phyloP scores from a whole-genome alignment of 1,284 basidiomycete species.

The Ganoderma sinense region DNA sequence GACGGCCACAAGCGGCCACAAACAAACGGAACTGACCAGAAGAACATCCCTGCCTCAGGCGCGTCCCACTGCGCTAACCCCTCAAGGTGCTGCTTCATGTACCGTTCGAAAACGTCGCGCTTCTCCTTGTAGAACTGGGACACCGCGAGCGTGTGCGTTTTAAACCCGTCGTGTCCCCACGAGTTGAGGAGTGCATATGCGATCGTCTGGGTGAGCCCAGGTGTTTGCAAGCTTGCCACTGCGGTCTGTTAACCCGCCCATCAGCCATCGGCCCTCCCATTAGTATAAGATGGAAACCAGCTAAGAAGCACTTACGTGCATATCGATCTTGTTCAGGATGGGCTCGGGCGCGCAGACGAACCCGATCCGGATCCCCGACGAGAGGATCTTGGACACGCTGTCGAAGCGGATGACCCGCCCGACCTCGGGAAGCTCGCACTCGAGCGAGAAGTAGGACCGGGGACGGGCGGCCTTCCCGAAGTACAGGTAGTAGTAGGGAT shows the following conservation, averaged over 20 bases:
- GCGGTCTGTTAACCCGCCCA: constrained; percentile 55
- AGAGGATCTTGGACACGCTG: constrained; percentile 88
- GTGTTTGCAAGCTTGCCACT: constrained; percentile 81
- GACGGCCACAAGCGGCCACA: no score
- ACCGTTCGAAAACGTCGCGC: constrained; percentile 82
- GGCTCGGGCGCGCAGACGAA: constrained; percentile 83
- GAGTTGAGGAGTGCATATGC: constrained; percentile 73
- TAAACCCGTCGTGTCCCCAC: constrained; percentile 86
- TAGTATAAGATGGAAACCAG: constrained; percentile 8
- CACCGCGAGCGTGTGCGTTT: constrained; percentile 75
- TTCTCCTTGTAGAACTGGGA: constrained; percentile 85
- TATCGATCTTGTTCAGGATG: constrained; percentile 80
- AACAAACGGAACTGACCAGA: constrained; percentile 65
- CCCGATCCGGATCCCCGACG: constrained; percentile 84
- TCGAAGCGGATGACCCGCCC: constrained; percentile 89
- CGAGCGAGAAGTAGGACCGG: constrained; percentile 84
- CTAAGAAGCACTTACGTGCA: constrained; percentile 58
- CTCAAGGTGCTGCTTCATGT: constrained; percentile 77
- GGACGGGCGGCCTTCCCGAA: constrained; percentile 69
- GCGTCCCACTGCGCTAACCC: constrained; percentile 85
- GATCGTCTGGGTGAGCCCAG: constrained; percentile 83
- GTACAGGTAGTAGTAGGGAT: constrained; percentile 83
- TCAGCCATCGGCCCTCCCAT: no score
- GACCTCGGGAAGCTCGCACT: constrained; percentile 62
- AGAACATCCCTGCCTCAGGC: constrained; percentile 93